A percentile compares a stretch with the other conserved stretches of the same genome.
Conservation (phyloP, 768 basidiomycete genomes). For the Atractiella rhizophila region DNA sequence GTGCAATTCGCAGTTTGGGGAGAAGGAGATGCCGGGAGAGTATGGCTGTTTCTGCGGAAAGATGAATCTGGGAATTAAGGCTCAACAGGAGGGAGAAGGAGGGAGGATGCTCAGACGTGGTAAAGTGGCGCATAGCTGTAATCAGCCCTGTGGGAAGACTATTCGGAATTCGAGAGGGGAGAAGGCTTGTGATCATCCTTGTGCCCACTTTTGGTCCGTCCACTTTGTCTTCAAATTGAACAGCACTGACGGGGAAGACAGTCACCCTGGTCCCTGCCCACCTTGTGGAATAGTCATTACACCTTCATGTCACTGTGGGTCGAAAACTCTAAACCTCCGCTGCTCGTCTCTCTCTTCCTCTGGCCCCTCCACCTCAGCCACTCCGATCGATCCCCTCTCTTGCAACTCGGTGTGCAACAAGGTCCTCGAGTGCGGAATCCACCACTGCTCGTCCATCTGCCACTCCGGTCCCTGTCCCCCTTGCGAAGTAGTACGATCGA, state of each 20-base stretch:
- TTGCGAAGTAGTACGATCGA: slow-evolving; percentile 50
- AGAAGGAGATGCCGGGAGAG: slow-evolving; percentile 9
- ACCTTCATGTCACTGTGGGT: no score
- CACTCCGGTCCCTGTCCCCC: slow-evolving; percentile 95
- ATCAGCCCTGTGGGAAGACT: slow-evolving; percentile 31
- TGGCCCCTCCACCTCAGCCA: slow-evolving; percentile 6
- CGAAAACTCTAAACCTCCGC: no score
- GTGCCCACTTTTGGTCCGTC: slow-evolving; percentile 37
- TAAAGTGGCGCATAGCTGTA: slow-evolving; percentile 37
- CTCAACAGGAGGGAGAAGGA: slow-evolving; percentile 40
- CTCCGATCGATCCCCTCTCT: neutral
- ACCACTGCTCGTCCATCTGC: slow-evolving; percentile 26
- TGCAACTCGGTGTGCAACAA: neutral
- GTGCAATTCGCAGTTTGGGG: slow-evolving; percentile 40
- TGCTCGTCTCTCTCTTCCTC: no score
- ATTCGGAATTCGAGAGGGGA: no score
- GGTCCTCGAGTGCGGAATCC: neutral
- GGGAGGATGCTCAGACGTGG: no score
- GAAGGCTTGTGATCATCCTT: slow-evolving; percentile 46
- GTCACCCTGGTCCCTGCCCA: no score
- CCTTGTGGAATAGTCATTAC: no score
- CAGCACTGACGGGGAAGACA: no score
- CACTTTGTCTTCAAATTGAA: no score
- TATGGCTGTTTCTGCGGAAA: slow-evolving; percentile 64
- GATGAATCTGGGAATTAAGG: slow-evolving; percentile 42